Base-by-base conservation (phyloP, 2,329 filamentous ascomycete species). In the Sporothrix luriei region DNA sequence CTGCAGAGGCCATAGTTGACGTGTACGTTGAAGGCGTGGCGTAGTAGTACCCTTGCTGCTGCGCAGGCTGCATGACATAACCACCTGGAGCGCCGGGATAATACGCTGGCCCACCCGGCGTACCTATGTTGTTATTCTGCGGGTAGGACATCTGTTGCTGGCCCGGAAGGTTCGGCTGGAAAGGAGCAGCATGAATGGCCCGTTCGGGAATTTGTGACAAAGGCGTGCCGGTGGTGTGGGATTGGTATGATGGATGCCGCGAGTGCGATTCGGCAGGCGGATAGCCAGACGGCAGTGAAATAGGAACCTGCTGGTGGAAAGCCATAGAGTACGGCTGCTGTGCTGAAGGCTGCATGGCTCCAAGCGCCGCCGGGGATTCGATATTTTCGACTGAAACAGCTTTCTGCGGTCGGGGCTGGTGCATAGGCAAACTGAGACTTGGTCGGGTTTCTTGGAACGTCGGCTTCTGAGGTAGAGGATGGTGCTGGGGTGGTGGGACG, bases 341-440 rank as follows among this genome's bases (percentile, higher is more conserved):
- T 4, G 59, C 13, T 13, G 66, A 21, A 3, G 26, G 24, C 26
- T 64, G 72, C 29, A n/a, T 49, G 26, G 51, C 19, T 3, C 26
- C 24, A 11, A 21, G 52, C 74, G 81, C 84, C 5, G 87, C 88
- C 4, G 94, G 93, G 9, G 91, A 91, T 79, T 98, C 95, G 74
- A 98, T 97, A 75, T 93, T 93, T 70, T 93, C 92, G 70, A 98
- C 89, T 11, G 94, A 97, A 43, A 98, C 92, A 6, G 93, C 86
- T 83, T 98, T 98, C 79, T 98, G 94, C 10, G 95, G 94, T 67
- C 92, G 90, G 70, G 95, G 95, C 78, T 98, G 95, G 78, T 98
- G 92, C 89, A 98, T 97, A 0, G 93, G 87, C 74, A 87, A 82
- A 57, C 81, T 79, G 55, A 81, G 78, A 73, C 78, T 82, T 5